A percentile compares a stretch with the other conserved stretches of the same genome.
Evolutionary conservation across 768 basidiomycete genomes (phyloP).

Genomic region (Suillus subalutaceus): DNA sequence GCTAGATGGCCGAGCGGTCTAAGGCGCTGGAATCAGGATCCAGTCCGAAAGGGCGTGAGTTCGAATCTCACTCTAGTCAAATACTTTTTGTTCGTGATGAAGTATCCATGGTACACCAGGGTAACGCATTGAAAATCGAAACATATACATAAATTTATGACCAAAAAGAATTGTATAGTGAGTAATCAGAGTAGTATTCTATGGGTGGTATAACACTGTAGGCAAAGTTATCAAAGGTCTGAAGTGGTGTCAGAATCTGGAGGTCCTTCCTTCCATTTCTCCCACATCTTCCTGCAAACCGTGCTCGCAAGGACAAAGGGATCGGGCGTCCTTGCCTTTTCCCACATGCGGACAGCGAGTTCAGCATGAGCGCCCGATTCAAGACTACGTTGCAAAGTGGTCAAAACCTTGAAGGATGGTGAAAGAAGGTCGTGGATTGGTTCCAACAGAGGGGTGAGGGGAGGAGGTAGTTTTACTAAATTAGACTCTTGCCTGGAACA

Average conservation of each 20-base stretch:
- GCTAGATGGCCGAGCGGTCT: constrained; percentile 60
- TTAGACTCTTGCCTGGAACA: constrained; percentile 50
- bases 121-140: background rate
- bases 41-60: constrained; percentile 32
- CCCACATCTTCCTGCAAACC: constrained; percentile 43
- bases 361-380: constrained; percentile 58
- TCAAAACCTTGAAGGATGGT: constrained; percentile 56
- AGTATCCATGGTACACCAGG: background rate
- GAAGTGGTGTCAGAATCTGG: constrained; percentile 21
- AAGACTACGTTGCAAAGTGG: constrained; percentile 55
- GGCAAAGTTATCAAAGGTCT: constrained; percentile 3
- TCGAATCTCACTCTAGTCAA: constrained; percentile 16
- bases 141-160: background rate
- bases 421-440: constrained; percentile 57
- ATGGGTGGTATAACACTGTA: constrained; percentile 7
- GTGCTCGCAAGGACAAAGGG: constrained; percentile 51
- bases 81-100: background rate
- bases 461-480: constrained; percentile 60
- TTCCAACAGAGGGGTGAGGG: constrained; percentile 53
- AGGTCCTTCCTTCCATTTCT: constrained; percentile 32
- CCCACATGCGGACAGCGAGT: constrained; percentile 61
- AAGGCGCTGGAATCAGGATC: constrained; percentile 60
- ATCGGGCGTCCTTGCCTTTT: constrained; percentile 65
- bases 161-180: background rate
- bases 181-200: constrained; percentile 7